These are phyloP conservation scores for Paraphoma chrysanthemicola DNA, from an alignment of 2,329 filamentous ascomycete species.

Conservation along the genomic window DNA sequence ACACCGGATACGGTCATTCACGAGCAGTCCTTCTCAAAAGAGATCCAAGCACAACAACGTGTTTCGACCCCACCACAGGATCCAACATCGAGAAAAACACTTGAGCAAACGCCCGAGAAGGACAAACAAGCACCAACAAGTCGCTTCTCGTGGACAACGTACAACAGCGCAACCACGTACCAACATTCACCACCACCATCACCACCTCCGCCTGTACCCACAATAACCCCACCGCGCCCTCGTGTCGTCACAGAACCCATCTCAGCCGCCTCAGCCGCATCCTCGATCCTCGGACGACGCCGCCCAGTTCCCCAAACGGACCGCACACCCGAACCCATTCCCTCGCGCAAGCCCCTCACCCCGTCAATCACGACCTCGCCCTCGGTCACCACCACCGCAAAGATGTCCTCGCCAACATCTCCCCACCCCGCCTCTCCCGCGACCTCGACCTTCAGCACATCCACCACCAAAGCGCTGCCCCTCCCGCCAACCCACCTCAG, in stretches of 20 bases:
- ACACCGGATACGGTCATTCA: conserved; percentile 16
- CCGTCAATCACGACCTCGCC: conserved; percentile 12
- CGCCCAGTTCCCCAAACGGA: conserved; percentile 39
- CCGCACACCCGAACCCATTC: conserved; percentile 17
- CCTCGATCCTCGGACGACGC: conserved; percentile 41
- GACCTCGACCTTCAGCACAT: conserved; percentile 34
- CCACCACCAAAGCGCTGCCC: conserved; percentile 47
- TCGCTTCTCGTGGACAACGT: conserved; percentile 41
- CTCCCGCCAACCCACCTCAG: conserved; percentile 43
- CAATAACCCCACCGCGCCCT: conserved; percentile 13
- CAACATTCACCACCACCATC: conserved; percentile 53
- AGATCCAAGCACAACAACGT: conserved; percentile 18
- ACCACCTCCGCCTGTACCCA: conserved; percentile 47
- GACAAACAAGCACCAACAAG: conserved; percentile 28
- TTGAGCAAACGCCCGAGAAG: conserved; percentile 30
- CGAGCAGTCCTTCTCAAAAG: conserved; percentile 2
- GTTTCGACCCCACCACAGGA: conserved; percentile 34
- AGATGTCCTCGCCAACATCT: conserved; percentile 5
- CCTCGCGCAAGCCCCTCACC: conserved; percentile 36
- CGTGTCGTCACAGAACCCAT: conserved; percentile 32
- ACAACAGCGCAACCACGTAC: conserved; percentile 47
- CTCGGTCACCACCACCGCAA: not conserved
- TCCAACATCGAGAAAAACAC: conserved; percentile 25
- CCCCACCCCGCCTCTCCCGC: conserved; percentile 28
- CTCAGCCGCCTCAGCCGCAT: conserved; percentile 32